These are phyloP conservation scores for Chytriomyces sp. DNA, from an alignment of 192 early-diverging fungal species.

Conservation along the genomic window DNA sequence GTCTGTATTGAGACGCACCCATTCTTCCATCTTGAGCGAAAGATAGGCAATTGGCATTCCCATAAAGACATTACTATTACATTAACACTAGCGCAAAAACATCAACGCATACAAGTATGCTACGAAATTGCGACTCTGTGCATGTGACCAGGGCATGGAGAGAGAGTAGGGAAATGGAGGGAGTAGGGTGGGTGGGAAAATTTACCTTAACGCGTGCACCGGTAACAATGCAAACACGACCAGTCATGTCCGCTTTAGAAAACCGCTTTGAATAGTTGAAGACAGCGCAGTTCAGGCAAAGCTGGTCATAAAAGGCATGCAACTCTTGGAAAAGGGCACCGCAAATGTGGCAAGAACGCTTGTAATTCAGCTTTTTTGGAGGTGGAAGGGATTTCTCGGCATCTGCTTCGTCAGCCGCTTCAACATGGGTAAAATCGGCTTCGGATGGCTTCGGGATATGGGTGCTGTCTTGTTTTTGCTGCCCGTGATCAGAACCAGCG, in stretches of 20 bases:
- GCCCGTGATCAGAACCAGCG: background rate
- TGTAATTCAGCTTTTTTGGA: slow-evolving; percentile 49
- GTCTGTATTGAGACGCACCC: slow-evolving; percentile 32
- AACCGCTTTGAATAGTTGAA: slow-evolving; percentile 59
- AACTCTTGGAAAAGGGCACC: slow-evolving; percentile 42
- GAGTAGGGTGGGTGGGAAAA: too few species aligned
- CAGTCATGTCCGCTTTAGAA: slow-evolving; percentile 52
- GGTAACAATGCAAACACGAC: slow-evolving; percentile 59
- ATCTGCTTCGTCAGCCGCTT: slow-evolving; percentile 3
- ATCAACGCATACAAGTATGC: slow-evolving; percentile 30
- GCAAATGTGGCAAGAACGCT: slow-evolving; percentile 58
- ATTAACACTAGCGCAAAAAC: slow-evolving; percentile 43
- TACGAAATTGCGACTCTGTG: slow-evolving; percentile 45
- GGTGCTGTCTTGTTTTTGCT: background rate
- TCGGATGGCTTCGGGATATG: background rate
- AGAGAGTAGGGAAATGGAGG: too few species aligned
- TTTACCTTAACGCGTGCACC: slow-evolving; percentile 60
- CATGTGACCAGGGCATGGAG: slow-evolving; percentile 10
- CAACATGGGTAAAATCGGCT: slow-evolving; percentile 21
- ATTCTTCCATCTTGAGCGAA: slow-evolving; percentile 11
- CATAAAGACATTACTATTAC: slow-evolving; percentile 35
- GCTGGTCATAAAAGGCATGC: slow-evolving; percentile 62
- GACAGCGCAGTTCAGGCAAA: slow-evolving; percentile 56
- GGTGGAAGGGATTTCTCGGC: background rate
- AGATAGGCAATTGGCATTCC: slow-evolving; percentile 21